Evolutionary conservation across 179 eudicot species (phyloP).

Genomic region (Silene coronaria): DNA sequence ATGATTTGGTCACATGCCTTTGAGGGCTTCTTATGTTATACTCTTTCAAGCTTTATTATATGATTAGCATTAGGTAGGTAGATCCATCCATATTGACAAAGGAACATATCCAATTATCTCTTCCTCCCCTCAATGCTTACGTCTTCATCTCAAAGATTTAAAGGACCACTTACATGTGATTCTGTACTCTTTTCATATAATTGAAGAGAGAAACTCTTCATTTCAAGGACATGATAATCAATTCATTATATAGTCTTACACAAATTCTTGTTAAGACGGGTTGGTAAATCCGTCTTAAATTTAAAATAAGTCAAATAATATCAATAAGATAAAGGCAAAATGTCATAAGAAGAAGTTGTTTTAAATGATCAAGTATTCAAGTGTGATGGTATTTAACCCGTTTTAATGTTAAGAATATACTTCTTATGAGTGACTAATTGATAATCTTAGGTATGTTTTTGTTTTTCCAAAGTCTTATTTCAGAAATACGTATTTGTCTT

Average conservation of each 20-base stretch:
- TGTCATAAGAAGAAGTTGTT: too few relatives aligned
- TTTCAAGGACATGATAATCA: conserved; percentile 20
- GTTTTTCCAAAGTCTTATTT: too few relatives aligned
- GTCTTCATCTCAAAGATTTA: conserved; percentile 38
- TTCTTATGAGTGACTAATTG: too few relatives aligned
- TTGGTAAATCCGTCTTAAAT: too few relatives aligned
- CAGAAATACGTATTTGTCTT: too few relatives aligned
- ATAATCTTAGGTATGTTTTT: too few relatives aligned
- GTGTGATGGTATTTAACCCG: too few relatives aligned
- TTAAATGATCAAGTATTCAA: too few relatives aligned
- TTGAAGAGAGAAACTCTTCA: conserved; percentile 30
- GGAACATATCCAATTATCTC: conserved; percentile 20
- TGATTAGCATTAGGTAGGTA: conserved; percentile 7
- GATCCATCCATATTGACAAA: conserved; percentile 23
- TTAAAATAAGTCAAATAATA: too few relatives aligned
- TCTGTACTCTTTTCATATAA: conserved; percentile 29
- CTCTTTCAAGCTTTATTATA: conserved; percentile 6
- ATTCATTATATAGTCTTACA: not conserved
- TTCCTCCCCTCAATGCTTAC: conserved; percentile 19
- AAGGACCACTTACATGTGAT: conserved; percentile 38
- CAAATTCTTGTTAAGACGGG: not conserved
- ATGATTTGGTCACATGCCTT: conserved; percentile 13
- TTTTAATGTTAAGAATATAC: too few relatives aligned
- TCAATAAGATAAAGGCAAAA: too few relatives aligned
- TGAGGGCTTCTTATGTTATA: conserved; percentile 24